phyloP scores from a whole-genome alignment of 805 yeast species.

The Blastobotrys muscicola region DNA sequence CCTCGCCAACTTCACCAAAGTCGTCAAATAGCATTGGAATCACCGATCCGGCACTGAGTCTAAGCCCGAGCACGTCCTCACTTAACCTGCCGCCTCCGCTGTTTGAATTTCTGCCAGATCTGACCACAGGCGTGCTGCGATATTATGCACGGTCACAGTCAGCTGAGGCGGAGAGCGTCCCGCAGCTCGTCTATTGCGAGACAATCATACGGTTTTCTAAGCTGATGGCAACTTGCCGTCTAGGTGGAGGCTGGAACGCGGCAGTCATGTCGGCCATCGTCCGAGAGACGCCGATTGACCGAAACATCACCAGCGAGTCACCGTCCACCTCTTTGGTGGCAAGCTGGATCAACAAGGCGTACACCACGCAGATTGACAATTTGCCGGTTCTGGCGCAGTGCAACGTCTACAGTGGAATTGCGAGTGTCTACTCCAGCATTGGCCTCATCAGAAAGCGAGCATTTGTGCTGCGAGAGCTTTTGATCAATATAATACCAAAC shows the following conservation, averaged over 20 bases:
- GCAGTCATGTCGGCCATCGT: slow-evolving; percentile 38
- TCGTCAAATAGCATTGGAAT: not conserved
- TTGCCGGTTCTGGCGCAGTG: slow-evolving; percentile 47
- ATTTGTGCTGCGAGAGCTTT: slow-evolving; percentile 55
- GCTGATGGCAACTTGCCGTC: slow-evolving; percentile 44
- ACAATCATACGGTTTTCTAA: slow-evolving; percentile 53
- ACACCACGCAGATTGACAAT: slow-evolving; percentile 35
- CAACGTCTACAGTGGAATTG: slow-evolving; percentile 54
- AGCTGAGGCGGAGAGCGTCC: slow-evolving; percentile 65
- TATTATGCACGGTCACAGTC: slow-evolving; percentile 42
- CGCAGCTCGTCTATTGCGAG: slow-evolving; percentile 72
- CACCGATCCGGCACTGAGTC: not conserved
- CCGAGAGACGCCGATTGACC: slow-evolving; percentile 26
- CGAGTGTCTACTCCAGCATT: slow-evolving; percentile 52
- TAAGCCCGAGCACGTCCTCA: not conserved
- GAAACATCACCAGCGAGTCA: slow-evolving; percentile 17
- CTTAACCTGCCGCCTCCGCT: slow-evolving; percentile 9
- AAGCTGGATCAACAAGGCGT: slow-evolving; percentile 37
- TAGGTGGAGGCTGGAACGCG: slow-evolving; percentile 40
- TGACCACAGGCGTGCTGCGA: slow-evolving; percentile 26
- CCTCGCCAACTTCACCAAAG: not conserved
- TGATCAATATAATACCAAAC: slow-evolving; percentile 33
- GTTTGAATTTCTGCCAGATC: slow-evolving; percentile 17
- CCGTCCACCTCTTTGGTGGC: slow-evolving; percentile 37
- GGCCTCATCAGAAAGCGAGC: slow-evolving; percentile 59